These are phyloP conservation scores for Fraxinus americana DNA, from an alignment of 257 asterid genomes.

Conservation along the genomic window DNA sequence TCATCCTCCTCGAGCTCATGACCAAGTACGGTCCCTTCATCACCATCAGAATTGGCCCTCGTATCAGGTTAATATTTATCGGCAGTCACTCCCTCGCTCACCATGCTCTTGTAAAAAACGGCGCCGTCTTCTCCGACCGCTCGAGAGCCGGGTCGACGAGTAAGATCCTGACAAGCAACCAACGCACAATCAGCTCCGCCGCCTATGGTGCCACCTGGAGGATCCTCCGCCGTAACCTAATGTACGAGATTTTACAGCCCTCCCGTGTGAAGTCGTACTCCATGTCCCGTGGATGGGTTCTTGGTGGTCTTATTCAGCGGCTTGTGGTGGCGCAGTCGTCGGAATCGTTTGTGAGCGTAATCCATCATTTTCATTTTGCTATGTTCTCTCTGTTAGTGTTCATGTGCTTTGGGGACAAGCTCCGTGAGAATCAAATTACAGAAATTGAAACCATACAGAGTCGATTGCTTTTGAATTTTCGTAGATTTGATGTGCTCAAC, in stretches of 20 bases:
- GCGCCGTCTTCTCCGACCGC: constrained; percentile 42
- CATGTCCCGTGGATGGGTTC: constrained; percentile 30
- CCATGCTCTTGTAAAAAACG: constrained; percentile 38
- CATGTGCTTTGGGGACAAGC: constrained; percentile 30
- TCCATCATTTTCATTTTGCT: constrained; percentile 17
- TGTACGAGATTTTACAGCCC: too few relatives aligned
- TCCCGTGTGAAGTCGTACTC: too few relatives aligned
- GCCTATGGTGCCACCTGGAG: too few relatives aligned
- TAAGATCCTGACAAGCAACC: constrained; percentile 29
- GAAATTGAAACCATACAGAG: constrained; percentile 20
- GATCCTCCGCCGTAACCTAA: too few relatives aligned
- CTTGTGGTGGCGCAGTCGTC: not conserved
- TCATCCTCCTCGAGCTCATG: constrained; percentile 20
- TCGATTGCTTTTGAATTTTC: constrained; percentile 4
- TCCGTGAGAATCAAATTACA: constrained; percentile 2
- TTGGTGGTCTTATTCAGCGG: constrained; percentile 26
- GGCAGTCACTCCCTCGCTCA: constrained; percentile 36
- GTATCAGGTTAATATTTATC: constrained; percentile 25
- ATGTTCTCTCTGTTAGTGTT: constrained; percentile 21
- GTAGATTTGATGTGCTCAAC: constrained; percentile 19
- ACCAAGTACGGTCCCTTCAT: constrained; percentile 34
- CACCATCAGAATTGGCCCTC: constrained; percentile 26
- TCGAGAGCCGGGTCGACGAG: constrained; percentile 21
- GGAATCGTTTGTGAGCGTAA: not conserved
- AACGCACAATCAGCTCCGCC: too few relatives aligned